Evolutionary conservation across 106 monocot genomes (phyloP).

Genomic region (Iris macrosiphon): DNA sequence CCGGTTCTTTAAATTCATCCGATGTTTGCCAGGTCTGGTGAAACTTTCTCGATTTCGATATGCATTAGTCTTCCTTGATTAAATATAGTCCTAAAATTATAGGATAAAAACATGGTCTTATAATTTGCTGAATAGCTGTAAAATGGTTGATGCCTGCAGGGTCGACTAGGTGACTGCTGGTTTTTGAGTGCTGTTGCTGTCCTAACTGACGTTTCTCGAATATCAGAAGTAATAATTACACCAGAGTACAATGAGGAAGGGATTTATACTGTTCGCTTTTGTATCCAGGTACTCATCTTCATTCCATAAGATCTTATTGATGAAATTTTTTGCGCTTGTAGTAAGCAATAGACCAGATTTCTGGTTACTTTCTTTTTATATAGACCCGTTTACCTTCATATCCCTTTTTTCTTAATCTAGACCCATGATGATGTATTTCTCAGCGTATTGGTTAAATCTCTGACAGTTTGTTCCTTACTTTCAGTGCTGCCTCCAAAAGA

Average conservation of each 20-base stretch:
- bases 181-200: constrained; percentile 99
- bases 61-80: background rate
- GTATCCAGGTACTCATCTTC: constrained; percentile 59
- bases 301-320: no score
- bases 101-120: no score
- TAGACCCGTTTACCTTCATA: no score
- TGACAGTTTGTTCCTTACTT: no score
- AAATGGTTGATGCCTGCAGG: constrained; percentile 37
- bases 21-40: constrained; percentile 94
- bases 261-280: constrained; percentile 95
- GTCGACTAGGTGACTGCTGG: constrained; percentile 96
- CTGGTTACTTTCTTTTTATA: no score
- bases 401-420: no score
- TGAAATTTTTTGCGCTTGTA: no score
- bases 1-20: constrained; percentile 85
- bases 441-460: no score
- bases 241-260: constrained; percentile 92
- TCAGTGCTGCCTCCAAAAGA: no score
- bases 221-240: constrained; percentile 97
- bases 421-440: no score
- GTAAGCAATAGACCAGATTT: no score
- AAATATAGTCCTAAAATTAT: no score
- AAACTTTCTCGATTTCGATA: background rate
- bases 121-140: background rate
- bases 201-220: constrained; percentile 81